These are phyloP conservation scores for Trichosporon asahii DNA, from an alignment of 1,284 basidiomycete species.

Conservation along the genomic window DNA sequence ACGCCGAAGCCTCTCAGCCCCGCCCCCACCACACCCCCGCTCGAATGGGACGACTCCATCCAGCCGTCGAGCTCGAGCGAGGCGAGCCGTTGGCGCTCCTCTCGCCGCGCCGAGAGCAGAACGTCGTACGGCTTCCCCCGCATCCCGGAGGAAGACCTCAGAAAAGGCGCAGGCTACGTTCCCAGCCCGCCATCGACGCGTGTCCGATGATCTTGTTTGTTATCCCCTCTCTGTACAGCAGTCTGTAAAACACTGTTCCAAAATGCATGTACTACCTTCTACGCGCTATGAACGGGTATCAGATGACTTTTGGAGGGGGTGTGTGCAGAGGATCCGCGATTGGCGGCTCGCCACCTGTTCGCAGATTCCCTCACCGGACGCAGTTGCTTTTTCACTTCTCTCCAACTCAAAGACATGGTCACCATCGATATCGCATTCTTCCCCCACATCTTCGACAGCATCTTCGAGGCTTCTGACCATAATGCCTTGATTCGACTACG, in stretches of 20 bases:
- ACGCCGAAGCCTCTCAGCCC: slow-evolving; percentile 6
- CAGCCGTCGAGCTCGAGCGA: slow-evolving; percentile 17
- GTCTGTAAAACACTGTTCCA: slow-evolving; percentile 5
- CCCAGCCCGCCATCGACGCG: not conserved
- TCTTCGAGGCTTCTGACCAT: no score
- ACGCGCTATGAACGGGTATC: no score
- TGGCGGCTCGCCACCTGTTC: no score
- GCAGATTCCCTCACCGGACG: no score
- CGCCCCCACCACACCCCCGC: slow-evolving; percentile 20
- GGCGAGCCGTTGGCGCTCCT: slow-evolving; percentile 15
- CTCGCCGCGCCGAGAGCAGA: slow-evolving; percentile 2
- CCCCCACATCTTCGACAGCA: no score
- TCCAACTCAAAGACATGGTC: no score
- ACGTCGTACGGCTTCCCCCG: slow-evolving; percentile 39
- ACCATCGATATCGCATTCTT: no score
- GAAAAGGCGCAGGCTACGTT: not conserved
- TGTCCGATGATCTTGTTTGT: not conserved
- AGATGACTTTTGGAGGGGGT: not conserved
- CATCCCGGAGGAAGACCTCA: slow-evolving; percentile 20
- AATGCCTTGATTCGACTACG: no score
- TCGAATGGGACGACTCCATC: slow-evolving; percentile 21
- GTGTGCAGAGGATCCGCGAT: no score
- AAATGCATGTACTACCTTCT: slow-evolving; percentile 5
- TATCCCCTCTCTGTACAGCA: not conserved
- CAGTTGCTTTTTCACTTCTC: no score